These are phyloP conservation scores for Fusarium incarnatum DNA, from an alignment of 2,329 filamentous ascomycete genomes.

Conservation along the genomic window DNA sequence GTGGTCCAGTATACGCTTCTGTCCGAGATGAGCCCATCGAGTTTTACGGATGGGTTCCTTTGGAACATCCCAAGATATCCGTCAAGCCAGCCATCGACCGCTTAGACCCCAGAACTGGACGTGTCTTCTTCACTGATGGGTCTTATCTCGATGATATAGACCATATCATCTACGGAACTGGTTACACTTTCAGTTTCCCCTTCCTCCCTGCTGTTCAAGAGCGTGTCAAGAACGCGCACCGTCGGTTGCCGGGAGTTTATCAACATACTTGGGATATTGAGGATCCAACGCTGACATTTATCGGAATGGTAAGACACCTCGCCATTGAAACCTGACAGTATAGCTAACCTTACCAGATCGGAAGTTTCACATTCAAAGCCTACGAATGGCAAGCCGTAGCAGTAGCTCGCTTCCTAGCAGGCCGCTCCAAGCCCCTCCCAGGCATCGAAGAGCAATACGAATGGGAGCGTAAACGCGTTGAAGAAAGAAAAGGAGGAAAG, in stretches of 20 bases:
- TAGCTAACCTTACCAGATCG: background rate
- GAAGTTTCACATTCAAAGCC: constrained; percentile 39
- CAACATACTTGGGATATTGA: constrained; percentile 37
- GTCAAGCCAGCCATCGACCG: constrained; percentile 27
- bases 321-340: accelerated
- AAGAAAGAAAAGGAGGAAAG: constrained; percentile 39
- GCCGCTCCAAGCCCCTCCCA: constrained; percentile 17
- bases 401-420: constrained; percentile 23
- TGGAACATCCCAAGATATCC: constrained; percentile 26
- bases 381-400: constrained; percentile 42
- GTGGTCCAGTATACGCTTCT: constrained; percentile 17
- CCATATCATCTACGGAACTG: constrained; percentile 30
- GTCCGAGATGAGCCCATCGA: constrained; percentile 17
- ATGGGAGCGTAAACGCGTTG: constrained; percentile 29
- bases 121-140: constrained; percentile 21
- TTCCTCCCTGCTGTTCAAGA: constrained; percentile 18
- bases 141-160: constrained; percentile 18
- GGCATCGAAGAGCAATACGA: constrained; percentile 25
- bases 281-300: constrained; percentile 27
- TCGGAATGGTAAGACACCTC: constrained; percentile 18
- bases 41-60: constrained; percentile 26
- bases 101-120: constrained; percentile 2
- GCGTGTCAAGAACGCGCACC: constrained; percentile 13
- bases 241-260: constrained; percentile 26
- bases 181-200: constrained; percentile 27